Evolutionary conservation across 129 eudicot species (phyloP), one percentile per base, ranked within the genome.

Genomic region (Flaveria sonorensis): DNA sequence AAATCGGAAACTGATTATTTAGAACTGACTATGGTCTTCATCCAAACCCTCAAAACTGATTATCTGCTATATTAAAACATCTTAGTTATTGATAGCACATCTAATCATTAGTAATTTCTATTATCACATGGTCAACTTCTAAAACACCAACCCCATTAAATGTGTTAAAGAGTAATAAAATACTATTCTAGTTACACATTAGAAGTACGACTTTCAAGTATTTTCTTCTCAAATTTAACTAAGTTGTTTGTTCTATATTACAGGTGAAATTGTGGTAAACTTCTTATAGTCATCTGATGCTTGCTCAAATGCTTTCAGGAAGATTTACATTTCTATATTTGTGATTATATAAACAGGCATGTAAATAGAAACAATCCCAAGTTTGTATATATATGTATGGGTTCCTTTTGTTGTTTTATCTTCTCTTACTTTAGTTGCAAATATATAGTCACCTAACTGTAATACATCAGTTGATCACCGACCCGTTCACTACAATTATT

Each of bases 191-290:
- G 39, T 32, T 32, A 32, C 39, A 32, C 39, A 32, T 32, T 5
- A 32, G 6, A 32, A 32, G 39, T 4, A 32, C 39, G 19, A 1
- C 12, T 7, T 15, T 4, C 4, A 11, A 6, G 6, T 72, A 53
- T 3, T 26, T 60, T 74, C 11, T 14, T 40, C 28, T 61, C 0
- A 9, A 15, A 16, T 12, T 76, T 32, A 45, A 51, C 46, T 0
- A 21, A 67, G 18, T 76, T 76, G 62, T 39, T 53, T 53, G 51
- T 66, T 66, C 42, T 52, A 43, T 11, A 16, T 48, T 65, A 50
- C 81, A 77, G 81, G 81, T 77, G 60, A 68, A 24, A 42, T 55
- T 42, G 81, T 5, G 50, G 81, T 77, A 52, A 55, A 77, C 69
- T 42, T 42, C 1, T 30, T 23, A 32, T 32, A 15, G 4, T 61